Evolutionary conservation across 768 basidiomycete genomes (phyloP).

Genomic region (Collybia mongolica): DNA sequence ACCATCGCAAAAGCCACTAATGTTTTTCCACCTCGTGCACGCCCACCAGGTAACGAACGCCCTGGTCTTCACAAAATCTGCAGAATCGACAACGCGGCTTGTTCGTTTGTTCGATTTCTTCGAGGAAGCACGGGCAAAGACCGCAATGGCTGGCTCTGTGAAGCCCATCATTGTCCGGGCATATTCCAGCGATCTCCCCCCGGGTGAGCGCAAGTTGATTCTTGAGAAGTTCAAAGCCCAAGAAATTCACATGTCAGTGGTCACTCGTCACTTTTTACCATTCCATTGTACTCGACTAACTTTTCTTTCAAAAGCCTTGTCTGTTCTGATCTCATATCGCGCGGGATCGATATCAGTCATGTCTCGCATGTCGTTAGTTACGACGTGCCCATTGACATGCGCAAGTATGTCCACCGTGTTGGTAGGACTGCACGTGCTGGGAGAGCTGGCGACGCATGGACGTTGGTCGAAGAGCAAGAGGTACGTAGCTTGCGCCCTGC

Average conservation of each 20-base stretch:
- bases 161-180: conserved; percentile 50
- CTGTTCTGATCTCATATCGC: conserved; percentile 95
- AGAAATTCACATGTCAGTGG: conserved; percentile 77
- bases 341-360: conserved; percentile 92
- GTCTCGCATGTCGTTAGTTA: conserved; percentile 95
- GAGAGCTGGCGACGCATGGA: conserved; percentile 87
- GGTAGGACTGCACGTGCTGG: conserved; percentile 96
- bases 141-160: conserved; percentile 14
- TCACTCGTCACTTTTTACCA: background rate
- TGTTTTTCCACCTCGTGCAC: conserved; percentile 86
- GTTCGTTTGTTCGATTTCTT: conserved; percentile 83
- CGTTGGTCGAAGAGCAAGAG: conserved; percentile 93
- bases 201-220: conserved; percentile 70
- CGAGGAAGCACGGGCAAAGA: conserved; percentile 42
- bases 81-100: conserved; percentile 85
- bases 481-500: conserved; percentile 29
- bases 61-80: conserved; percentile 95
- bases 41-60: conserved; percentile 59
- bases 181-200: conserved; percentile 85
- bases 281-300: conserved; percentile 4
- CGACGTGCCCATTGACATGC: conserved; percentile 95
- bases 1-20: conserved; percentile 79
- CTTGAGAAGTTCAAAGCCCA: conserved; percentile 80
- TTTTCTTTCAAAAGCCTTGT: conserved; percentile 63
- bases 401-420: conserved; percentile 97